Conservation (phyloP, 331 rosid species). For the Telfairia occidentalis region DNA sequence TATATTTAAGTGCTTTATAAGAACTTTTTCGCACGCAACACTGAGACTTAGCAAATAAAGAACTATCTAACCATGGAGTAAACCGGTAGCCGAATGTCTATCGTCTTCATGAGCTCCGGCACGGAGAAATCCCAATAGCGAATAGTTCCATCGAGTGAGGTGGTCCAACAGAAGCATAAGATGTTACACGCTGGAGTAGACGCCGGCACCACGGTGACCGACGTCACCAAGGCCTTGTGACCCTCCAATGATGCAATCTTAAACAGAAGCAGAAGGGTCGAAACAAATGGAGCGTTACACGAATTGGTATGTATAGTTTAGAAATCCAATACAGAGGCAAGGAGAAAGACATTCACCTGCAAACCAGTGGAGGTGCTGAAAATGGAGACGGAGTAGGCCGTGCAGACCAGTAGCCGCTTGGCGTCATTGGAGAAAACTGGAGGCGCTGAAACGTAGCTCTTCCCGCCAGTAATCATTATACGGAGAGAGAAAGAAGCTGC, state of each 20-base stretch:
- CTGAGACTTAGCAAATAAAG: background rate
- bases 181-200: conserved; percentile 24
- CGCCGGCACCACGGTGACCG: conserved; percentile 55
- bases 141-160: conserved; percentile 71
- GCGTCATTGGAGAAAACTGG: conserved; percentile 77
- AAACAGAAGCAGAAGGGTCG: background rate
- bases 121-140: conserved; percentile 70
- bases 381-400: conserved; percentile 47
- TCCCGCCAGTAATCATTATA: conserved; percentile 55
- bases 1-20: background rate
- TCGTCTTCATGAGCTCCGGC: conserved; percentile 49
- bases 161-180: conserved; percentile 63
- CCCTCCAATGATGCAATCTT: conserved; percentile 48
- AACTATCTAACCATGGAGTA: conserved; percentile 53
- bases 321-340: background rate
- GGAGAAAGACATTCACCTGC: conserved; percentile 22
- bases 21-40: background rate
- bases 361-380: conserved; percentile 70
- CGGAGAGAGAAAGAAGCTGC: background rate
- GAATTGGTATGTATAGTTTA: background rate
- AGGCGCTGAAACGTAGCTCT: conserved; percentile 48
- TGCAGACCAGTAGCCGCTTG: conserved; percentile 59
- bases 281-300: background rate
- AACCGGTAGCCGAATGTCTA: conserved; percentile 44
- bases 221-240: conserved; percentile 56